Conservation (phyloP, 2,329 filamentous ascomycete genomes). For the Cytospora mali region DNA sequence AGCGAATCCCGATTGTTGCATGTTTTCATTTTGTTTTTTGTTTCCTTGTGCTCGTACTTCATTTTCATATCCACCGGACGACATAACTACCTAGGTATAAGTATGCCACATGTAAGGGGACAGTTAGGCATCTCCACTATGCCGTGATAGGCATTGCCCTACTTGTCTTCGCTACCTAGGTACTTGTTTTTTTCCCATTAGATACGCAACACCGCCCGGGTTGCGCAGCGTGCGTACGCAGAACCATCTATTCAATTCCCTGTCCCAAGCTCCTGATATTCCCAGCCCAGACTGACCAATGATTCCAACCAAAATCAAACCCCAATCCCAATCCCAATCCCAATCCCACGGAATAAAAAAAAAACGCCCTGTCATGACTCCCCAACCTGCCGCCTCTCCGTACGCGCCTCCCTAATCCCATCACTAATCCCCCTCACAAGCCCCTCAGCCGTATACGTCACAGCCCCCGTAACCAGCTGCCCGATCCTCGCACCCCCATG, state of each 20-base stretch:
- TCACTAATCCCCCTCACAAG: slow-evolving; percentile 44
- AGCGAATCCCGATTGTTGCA: background rate
- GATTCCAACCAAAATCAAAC: no score
- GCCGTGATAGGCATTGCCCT: no score
- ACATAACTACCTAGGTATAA: no score
- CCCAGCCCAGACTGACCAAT: background rate
- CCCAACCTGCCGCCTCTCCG: slow-evolving; percentile 40
- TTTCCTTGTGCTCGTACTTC: background rate
- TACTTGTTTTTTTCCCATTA: no score
- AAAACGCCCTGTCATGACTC: background rate
- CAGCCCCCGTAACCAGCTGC: slow-evolving; percentile 56
- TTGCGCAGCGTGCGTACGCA: no score
- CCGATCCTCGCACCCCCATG: slow-evolving; percentile 69
- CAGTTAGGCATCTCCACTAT: no score
- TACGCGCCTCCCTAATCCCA: slow-evolving; percentile 56
- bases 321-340: no score
- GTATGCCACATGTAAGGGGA: no score
- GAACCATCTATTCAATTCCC: background rate
- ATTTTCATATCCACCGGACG: no score
- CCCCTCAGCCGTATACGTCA: slow-evolving; percentile 64
- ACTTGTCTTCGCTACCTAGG: no score
- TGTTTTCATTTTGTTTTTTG: background rate
- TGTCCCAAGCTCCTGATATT: background rate
- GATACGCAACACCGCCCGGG: no score
- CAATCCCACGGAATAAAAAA: no score